Base-by-base conservation (phyloP, 352 stramenopile species). In the Phytophthora idaei region DNA sequence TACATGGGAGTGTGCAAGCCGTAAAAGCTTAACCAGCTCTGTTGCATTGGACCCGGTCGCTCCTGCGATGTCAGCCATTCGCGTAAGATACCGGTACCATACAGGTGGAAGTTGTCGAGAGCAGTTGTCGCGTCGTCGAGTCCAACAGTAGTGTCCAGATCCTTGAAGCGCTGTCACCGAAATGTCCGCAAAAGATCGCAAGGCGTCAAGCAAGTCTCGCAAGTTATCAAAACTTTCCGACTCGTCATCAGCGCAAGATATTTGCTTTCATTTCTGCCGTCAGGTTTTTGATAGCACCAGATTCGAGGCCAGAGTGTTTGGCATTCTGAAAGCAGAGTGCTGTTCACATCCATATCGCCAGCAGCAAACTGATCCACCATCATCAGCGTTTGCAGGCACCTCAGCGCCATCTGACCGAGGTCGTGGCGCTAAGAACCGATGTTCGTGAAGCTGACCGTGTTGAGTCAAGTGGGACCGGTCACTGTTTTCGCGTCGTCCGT, bases 391-490 rank as follows among this genome's bases (percentile, higher is more conserved):
- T 34, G 54, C 51, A 60, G 42, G 42, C 64, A 72, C 58, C 64
- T 68, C 64, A 72, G 46, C 17, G 41, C 60, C 65, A 73, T 32
- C 58, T 73, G 65, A 36, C 31, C 15, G 14, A 29, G 57, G 21
- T 50, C 45, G 49, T 70, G 48, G 63, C 36, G 29, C 47, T 32
- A 36, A 54, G 27, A 32, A 42, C 28, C 17, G 34, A 37, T 42
- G 29, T 10, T 62, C 17, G 5, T 57, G 47, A n/a, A 39, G 44
- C 61, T 50, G 54, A 51, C 42, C 29, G 37, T 56, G 50, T 34
- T 61, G 65, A 69, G 58, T 64, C 65, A 64, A 69, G 65, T 57
- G 50, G 46, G 64, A 67, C 64, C 25, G 48, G 62, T 3, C 48
- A 14, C 29, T 37, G 11, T 39, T 57, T 31, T 42, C 36, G 36